Evolutionary conservation across 768 basidiomycete species (phyloP).

Genomic region (Kwoniella newhampshirensis): DNA sequence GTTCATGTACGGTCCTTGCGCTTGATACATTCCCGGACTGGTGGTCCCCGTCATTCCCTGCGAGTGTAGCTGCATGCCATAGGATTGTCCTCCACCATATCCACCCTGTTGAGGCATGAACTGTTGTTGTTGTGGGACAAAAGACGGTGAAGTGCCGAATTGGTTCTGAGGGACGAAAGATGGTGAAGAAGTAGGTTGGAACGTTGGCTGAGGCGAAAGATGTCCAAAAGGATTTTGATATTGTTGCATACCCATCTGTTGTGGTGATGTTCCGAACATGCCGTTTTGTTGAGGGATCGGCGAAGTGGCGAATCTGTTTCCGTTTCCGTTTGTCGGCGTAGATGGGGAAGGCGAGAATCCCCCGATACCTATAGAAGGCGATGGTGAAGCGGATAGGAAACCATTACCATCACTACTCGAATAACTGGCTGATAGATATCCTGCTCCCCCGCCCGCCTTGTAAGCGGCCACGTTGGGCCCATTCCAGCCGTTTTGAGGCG

Average conservation of each 20-base stretch:
- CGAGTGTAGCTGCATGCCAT: constrained; percentile 5
- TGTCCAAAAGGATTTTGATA: not conserved
- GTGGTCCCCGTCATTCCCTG: not conserved
- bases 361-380: not conserved
- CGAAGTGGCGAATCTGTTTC: not conserved
- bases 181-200: not conserved
- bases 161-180: not conserved
- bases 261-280: not conserved
- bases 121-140: constrained; percentile 1
- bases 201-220: not conserved
- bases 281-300: constrained; percentile 1
- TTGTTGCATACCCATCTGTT: not conserved
- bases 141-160: constrained; percentile 5
- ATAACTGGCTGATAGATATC: constrained; percentile 1
- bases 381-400: not conserved
- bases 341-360: not conserved
- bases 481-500: constrained; percentile 2
- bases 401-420: not conserved
- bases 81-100: not conserved
- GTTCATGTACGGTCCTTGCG: too few relatives aligned
- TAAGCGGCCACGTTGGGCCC: not conserved
- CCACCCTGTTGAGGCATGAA: not conserved
- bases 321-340: not conserved
- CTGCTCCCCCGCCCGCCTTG: not conserved
- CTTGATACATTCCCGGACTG: constrained; percentile 1